Evolutionary conservation across 75 land plant species (phyloP).

Genomic region (Cunninghamia lanceolata): DNA sequence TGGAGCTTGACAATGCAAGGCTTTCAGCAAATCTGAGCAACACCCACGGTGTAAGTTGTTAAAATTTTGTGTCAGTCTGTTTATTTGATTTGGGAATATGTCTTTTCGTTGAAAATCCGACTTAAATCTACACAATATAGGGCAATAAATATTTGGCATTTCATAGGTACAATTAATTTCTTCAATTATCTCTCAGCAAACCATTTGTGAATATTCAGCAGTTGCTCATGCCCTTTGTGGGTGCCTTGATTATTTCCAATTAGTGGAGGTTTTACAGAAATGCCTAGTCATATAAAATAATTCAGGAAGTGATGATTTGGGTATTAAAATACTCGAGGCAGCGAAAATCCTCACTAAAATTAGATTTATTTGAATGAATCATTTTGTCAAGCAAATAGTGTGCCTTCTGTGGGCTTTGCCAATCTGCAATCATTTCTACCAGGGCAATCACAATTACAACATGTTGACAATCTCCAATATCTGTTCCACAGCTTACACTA

Average conservation of each 20-base stretch:
- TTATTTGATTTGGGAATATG: background rate
- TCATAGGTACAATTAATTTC: background rate
- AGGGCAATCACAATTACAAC: background rate
- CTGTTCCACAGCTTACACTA: too few species aligned
- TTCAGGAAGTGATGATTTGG: too few species aligned
- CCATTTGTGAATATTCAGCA: background rate
- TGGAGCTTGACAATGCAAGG: slow-evolving; percentile 6
- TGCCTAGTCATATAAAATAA: too few species aligned
- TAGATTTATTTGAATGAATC: background rate
- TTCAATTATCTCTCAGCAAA: too few species aligned
- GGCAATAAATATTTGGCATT: background rate
- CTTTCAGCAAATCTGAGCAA: background rate
- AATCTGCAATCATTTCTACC: background rate
- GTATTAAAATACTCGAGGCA: too few species aligned
- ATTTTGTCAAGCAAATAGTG: background rate
- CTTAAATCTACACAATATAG: background rate
- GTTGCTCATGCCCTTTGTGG: too few species aligned
- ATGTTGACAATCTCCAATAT: too few species aligned
- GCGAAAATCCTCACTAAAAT: too few species aligned
- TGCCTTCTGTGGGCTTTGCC: background rate
- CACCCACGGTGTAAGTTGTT: background rate
- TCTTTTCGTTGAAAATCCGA: background rate
- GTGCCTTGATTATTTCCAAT: too few species aligned
- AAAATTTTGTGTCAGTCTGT: background rate
- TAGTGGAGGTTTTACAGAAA: too few species aligned